Base-by-base conservation (phyloP, 345 rosid species). In the Salix koriyanagi region DNA sequence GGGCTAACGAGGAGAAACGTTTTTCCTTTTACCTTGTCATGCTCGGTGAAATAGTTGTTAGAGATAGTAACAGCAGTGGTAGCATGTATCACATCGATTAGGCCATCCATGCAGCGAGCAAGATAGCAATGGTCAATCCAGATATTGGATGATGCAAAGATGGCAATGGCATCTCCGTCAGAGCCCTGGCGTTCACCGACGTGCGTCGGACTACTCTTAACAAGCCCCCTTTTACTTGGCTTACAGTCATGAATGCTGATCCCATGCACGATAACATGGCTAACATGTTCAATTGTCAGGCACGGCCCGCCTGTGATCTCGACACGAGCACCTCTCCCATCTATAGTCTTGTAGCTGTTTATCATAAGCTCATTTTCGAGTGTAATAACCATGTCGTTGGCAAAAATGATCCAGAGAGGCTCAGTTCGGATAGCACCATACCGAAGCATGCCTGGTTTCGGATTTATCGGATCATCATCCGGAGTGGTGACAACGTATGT, bases 101-200 rank as follows among this genome's bases (percentile, higher is more conserved):
- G 41, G 18, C 77, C 83, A 60, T 80, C 83, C n/a, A 56, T 13
- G 65, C 77, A 71, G 14, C 74, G 61, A 30, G 83, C 77, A 72
- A 80, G 72, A 30, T 80, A 80, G 69, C 83, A 80, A n/a, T 76
- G 83, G 28, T 80, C 83, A 61, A 76, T 76, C 83, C 83, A 80
- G 44, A 80, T 72, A 46, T 80, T 67, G 5, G 80, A 72, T 16
- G 83, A 80, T 1, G 69, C 83, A 46, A 72, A 80, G 2, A 80
- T 62, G 19, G 39, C 32, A 32, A 80, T 80, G 26, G 41, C 80
- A 71, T 80, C 80, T 37, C 83, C 80, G 36, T 76, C 80, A 2
- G 77, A 42, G 0, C 83, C 80, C 37, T 1, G 69, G 25, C 80
- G 76, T 4, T 67, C 21, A 1, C 83, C 83, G 21, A 72, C 80